phyloP scores from a whole-genome alignment of 108 stramenopile species.

The Skeletonema costatum region DNA sequence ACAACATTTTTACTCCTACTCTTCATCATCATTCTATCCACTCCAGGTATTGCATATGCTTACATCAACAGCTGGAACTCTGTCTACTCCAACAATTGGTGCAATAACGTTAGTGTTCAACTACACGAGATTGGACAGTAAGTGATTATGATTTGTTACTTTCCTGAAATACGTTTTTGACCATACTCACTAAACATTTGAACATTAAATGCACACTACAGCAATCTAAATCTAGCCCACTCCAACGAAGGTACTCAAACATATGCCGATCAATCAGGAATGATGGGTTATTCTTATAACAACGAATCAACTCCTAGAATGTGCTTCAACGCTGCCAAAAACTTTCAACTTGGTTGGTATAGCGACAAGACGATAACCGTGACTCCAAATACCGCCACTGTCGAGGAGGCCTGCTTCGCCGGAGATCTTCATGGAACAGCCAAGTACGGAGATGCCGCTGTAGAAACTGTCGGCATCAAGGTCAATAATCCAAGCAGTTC shows the following conservation, averaged over 20 bases:
- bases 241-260: slow-evolving; percentile 37
- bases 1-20: neutral
- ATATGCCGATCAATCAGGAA: slow-evolving; percentile 40
- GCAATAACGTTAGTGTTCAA: neutral
- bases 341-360: slow-evolving; percentile 60
- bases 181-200: neutral
- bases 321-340: slow-evolving; percentile 67
- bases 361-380: slow-evolving; percentile 1
- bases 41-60: slow-evolving; percentile 33
- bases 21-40: neutral
- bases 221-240: slow-evolving; percentile 55
- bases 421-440: slow-evolving; percentile 24
- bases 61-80: slow-evolving; percentile 29
- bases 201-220: slow-evolving; percentile 41
- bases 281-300: slow-evolving; percentile 43
- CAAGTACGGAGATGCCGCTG: slow-evolving; percentile 5
- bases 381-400: slow-evolving; percentile 7
- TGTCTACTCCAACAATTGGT: slow-evolving; percentile 41
- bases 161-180: neutral
- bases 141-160: neutral
- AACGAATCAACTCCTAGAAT: slow-evolving; percentile 32
- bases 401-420: slow-evolving; percentile 21
- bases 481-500: slow-evolving; percentile 7
- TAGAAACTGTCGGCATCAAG: slow-evolving; percentile 17
- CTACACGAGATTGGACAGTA: slow-evolving; percentile 13